Base-by-base conservation (phyloP, 228 moss, liverwort and hornwort genomes). In the Sphagnum magellanicum region DNA sequence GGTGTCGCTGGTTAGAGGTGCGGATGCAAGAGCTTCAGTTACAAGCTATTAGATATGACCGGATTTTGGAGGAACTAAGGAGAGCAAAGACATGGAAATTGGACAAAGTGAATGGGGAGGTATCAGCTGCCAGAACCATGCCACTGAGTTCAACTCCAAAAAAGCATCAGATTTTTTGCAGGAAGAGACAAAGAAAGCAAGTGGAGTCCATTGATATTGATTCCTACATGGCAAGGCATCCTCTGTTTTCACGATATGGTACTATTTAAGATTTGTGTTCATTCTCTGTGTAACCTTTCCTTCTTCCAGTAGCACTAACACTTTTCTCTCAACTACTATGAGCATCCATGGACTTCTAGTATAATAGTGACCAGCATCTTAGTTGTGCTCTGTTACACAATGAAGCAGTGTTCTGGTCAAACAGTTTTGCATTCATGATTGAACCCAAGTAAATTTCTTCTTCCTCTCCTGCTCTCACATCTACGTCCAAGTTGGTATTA, bases 241-340 rank as follows among this genome's bases (percentile, higher is more conserved):
- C 93, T 67, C 87, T 97, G 63, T 91, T 91, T 72, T 97, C 97
- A 75, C 86, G 93, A 90, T 97, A 96, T 77, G 96, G 97, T 93
- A 97, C 85, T 82, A 77, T 82, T 74, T 83, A 84, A 81, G 83
- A 83, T 79, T 60, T 75, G 74, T 55, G 55, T 8, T 12, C 12
- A 12, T 55, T 55, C 55, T 12, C 2, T 8, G 55, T 32, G 32
- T 32, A 32, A 84, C 68, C 75, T 68, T 82, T 71, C 79, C 61
- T 75, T 71, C 63, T 78, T 66, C 71, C 53, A 50, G 75, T 53
- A 70, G 71, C 46, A 59, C 32, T 3, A 32, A 32, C 32, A 32
- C 32, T 32, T 32, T 32, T 32, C 32, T 32, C 32, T 32, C 32
- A 32, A 32, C 1, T 32, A 32, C 32, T 32, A 32, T 32, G 32